A percentile compares a stretch with the other conserved stretches of the same genome.
phyloP scores from a whole-genome alignment of 768 basidiomycete genomes.

The Mycena capillaripes region DNA sequence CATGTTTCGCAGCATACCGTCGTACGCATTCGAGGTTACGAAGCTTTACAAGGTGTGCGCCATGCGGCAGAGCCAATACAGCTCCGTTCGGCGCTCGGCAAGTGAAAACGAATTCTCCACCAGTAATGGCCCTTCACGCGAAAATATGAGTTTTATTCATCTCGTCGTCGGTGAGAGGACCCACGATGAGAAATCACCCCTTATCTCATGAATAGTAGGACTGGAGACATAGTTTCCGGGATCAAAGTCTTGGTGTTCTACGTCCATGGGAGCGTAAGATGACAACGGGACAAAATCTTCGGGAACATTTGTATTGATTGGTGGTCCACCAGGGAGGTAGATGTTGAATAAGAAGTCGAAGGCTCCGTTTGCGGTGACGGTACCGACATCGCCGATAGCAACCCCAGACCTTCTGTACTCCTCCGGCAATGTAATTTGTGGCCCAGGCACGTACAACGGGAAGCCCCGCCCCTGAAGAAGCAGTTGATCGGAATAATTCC shows the following conservation, averaged over 20 bases:
- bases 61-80: constrained; percentile 35
- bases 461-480: constrained; percentile 39
- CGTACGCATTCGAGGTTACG: constrained; percentile 19
- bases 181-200: neutral
- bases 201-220: neutral
- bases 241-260: neutral
- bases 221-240: constrained; percentile 14
- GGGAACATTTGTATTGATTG: constrained; percentile 45
- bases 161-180: neutral
- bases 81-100: constrained; percentile 27
- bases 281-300: constrained; percentile 38
- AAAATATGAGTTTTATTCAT: constrained; percentile 38
- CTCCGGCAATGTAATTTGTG: constrained; percentile 33
- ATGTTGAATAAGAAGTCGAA: constrained; percentile 53
- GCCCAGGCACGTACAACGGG: constrained; percentile 47
- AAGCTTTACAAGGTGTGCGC: constrained; percentile 29
- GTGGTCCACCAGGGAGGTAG: constrained; percentile 38
- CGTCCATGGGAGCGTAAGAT: neutral
- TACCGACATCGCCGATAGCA: constrained; percentile 51
- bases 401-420: constrained; percentile 41
- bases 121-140: neutral
- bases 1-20: constrained; percentile 34
- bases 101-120: constrained; percentile 1
- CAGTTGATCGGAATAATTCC: too few relatives aligned
- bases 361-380: constrained; percentile 44